Evolutionary conservation across 2,329 filamentous ascomycete genomes (phyloP).

Genomic region (Acrocalymma vagum): DNA sequence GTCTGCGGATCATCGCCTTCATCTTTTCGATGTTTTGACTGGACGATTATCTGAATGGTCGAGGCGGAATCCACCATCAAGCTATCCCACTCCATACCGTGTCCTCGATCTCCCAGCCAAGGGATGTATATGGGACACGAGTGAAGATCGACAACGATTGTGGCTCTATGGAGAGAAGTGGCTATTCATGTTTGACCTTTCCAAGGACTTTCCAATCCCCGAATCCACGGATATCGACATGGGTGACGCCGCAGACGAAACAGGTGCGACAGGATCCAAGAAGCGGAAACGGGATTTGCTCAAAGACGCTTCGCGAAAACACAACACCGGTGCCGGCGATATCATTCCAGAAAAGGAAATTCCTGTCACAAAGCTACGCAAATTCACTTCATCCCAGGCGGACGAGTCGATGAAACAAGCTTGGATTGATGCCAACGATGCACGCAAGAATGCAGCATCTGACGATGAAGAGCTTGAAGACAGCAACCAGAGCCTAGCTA

Average conservation of each 20-base stretch:
- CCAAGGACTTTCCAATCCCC: slow-evolving; percentile 66
- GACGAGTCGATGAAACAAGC: slow-evolving; percentile 29
- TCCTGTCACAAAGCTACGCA: slow-evolving; percentile 58
- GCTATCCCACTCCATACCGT: slow-evolving; percentile 77
- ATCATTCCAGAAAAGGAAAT: slow-evolving; percentile 57
- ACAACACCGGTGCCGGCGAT: slow-evolving; percentile 63
- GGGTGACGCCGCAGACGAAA: slow-evolving; percentile 22
- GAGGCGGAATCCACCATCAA: slow-evolving; percentile 78
- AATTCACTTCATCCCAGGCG: slow-evolving; percentile 52
- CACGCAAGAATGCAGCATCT: slow-evolving; percentile 25
- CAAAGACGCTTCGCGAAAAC: slow-evolving; percentile 36
- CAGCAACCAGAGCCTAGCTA: slow-evolving; percentile 28
- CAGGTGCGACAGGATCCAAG: slow-evolving; percentile 25
- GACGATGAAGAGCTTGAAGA: slow-evolving; percentile 49
- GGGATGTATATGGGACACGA: slow-evolving; percentile 83
- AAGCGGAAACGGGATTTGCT: slow-evolving; percentile 38
- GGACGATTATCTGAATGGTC: slow-evolving; percentile 87
- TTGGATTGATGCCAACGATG: slow-evolving; percentile 38
- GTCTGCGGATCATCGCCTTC: slow-evolving; percentile 72
- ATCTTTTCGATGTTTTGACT: slow-evolving; percentile 80
- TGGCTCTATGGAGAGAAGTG: slow-evolving; percentile 91
- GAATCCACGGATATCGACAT: slow-evolving; percentile 13
- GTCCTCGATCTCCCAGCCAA: slow-evolving; percentile 81
- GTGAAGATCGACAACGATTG: slow-evolving; percentile 63
- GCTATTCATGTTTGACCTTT: slow-evolving; percentile 91